Conservation (phyloP, 1,284 basidiomycete genomes). For the Microbotryum lychnidis-dioicae region DNA sequence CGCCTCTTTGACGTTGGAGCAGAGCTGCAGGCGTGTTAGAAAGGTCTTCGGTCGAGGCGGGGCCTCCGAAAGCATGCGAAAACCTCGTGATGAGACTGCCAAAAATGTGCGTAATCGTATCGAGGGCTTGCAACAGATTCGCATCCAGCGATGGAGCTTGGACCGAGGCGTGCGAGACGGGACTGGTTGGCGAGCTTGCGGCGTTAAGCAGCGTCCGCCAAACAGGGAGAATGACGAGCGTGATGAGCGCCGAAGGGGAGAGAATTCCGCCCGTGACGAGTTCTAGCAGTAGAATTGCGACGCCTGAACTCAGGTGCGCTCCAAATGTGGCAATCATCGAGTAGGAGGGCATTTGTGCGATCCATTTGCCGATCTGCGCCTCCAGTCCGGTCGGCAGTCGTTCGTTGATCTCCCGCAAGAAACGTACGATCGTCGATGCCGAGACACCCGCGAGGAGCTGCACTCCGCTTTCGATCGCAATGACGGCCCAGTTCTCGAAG, state of each 20-base stretch:
- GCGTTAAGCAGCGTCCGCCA: constrained; percentile 9
- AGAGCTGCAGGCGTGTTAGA: background rate
- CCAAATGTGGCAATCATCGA: constrained; percentile 6
- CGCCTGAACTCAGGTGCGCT: background rate
- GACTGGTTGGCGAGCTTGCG: background rate
- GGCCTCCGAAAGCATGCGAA: background rate
- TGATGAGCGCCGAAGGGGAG: constrained; percentile 1
- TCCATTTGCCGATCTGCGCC: constrained; percentile 9
- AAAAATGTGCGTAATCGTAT: constrained; percentile 5
- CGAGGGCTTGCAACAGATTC: background rate
- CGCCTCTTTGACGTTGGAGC: constrained; percentile 9
- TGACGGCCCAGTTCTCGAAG: constrained; percentile 61
- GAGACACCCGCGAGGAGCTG: constrained; percentile 12
- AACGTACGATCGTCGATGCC: background rate
- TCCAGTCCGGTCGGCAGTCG: constrained; percentile 10
- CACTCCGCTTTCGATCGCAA: constrained; percentile 68
- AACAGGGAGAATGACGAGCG: constrained; percentile 8
- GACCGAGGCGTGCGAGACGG: background rate
- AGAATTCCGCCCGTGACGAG: constrained; percentile 16
- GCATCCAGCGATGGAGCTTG: background rate
- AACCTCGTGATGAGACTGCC: background rate
- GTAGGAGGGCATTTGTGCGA: background rate
- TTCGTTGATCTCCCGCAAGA: constrained; percentile 16
- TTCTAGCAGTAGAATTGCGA: constrained; percentile 7
- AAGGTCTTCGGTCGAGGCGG: background rate